Conservation (phyloP, 2,329 filamentous ascomycete species). For the Epichloe sp. region DNA sequence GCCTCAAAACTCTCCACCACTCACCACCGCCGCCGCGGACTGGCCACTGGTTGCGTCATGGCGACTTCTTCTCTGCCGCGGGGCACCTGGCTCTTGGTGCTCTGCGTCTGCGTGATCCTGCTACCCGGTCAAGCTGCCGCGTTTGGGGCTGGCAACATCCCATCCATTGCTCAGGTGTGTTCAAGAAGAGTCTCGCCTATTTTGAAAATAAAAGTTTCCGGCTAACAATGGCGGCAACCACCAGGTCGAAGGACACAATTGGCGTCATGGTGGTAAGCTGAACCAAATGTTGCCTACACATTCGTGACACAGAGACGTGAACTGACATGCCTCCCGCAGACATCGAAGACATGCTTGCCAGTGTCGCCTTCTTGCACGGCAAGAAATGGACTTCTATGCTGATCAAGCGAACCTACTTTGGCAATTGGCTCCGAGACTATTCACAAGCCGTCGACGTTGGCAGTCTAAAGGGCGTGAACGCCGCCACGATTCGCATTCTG, state of each 20-base stretch:
- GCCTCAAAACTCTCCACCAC: not conserved
- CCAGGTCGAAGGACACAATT: constrained; percentile 55
- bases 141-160: constrained; percentile 60
- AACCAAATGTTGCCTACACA: not conserved
- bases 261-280: constrained; percentile 49
- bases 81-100: constrained; percentile 37
- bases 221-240: constrained; percentile 6
- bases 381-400: constrained; percentile 77
- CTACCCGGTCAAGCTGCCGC: constrained; percentile 44
- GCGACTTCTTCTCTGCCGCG: constrained; percentile 32
- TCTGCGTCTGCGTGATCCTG: constrained; percentile 40
- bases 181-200: not conserved
- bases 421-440: constrained; percentile 79
- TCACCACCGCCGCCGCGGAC: not conserved
- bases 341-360: constrained; percentile 72
- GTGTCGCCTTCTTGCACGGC: constrained; percentile 60
- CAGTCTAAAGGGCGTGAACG: constrained; percentile 64
- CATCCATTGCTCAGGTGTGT: constrained; percentile 41
- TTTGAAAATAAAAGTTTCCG: not conserved
- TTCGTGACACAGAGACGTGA: not conserved
- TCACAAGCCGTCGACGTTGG: constrained; percentile 74
- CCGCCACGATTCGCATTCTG: constrained; percentile 64
- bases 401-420: constrained; percentile 69
- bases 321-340: constrained; percentile 29
- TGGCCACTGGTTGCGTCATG: constrained; percentile 26